These are phyloP conservation scores for Rheum nobile DNA, from an alignment of 148 eudicot genomes.

Conservation along the genomic window DNA sequence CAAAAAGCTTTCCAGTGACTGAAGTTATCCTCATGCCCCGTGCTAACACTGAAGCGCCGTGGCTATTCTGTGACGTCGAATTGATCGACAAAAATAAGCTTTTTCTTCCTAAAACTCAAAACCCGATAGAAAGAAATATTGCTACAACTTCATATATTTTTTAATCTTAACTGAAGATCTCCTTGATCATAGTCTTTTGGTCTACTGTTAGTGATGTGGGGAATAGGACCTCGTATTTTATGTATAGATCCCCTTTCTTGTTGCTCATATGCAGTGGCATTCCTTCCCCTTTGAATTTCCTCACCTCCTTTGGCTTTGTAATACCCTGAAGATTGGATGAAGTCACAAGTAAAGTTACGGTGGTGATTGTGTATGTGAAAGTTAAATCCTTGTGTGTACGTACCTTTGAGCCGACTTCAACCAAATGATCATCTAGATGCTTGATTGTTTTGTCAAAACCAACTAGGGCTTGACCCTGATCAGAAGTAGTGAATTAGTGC, in stretches of 20 bases:
- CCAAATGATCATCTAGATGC: constrained; percentile 86
- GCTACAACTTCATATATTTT: not conserved
- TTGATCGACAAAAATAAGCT: not conserved
- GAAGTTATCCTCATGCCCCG: not conserved
- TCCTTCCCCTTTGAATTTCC: constrained; percentile 87
- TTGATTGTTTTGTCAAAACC: constrained; percentile 86
- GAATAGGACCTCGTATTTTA: constrained; percentile 75
- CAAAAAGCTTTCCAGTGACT: too few species aligned
- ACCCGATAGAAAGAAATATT: not conserved
- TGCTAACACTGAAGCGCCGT: not conserved
- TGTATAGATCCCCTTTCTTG: constrained; percentile 81
- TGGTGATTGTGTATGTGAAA: not conserved
- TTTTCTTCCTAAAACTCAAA: constrained; percentile 3
- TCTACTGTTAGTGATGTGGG: constrained; percentile 73
- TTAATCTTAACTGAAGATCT: constrained; percentile 37
- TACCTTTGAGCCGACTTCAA: constrained; percentile 71
- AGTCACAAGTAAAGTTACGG: not conserved
- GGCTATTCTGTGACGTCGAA: not conserved
- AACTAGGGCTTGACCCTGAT: constrained; percentile 86
- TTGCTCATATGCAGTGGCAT: constrained; percentile 81
- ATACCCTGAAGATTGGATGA: constrained; percentile 31
- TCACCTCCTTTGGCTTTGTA: constrained; percentile 81
- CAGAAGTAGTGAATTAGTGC: too few species aligned
- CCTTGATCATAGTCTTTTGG: constrained; percentile 71
- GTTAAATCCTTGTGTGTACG: too few species aligned